phyloP scores from a whole-genome alignment of 805 yeast species.

The Starmerella roubikii region DNA sequence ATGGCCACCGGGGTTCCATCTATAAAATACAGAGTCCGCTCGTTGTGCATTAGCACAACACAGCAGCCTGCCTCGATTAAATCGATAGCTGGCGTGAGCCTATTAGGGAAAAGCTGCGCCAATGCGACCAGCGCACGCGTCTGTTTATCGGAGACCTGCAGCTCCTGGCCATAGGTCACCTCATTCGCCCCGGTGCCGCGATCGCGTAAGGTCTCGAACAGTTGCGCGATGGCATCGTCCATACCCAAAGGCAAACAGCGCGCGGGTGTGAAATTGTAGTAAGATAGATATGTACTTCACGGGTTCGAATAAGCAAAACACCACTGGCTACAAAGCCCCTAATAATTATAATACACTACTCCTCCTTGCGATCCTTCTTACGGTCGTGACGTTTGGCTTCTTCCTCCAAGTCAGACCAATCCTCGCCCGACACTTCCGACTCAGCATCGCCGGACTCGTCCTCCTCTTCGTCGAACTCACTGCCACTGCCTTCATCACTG shows the following conservation, averaged over 20 bases:
- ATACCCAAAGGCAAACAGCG: too few species aligned
- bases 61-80: constrained; percentile 15
- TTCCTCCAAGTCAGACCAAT: constrained; percentile 50
- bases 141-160: constrained; percentile 10
- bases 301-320: too few species aligned
- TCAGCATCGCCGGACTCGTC: constrained; percentile 25
- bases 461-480: constrained; percentile 21
- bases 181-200: neutral
- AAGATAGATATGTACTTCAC: too few species aligned
- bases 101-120: constrained; percentile 15
- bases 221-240: constrained; percentile 8
- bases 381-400: constrained; percentile 33
- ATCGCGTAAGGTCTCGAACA: constrained; percentile 7
- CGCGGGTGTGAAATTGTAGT: too few species aligned
- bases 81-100: constrained; percentile 17
- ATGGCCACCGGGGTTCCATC: constrained; percentile 8
- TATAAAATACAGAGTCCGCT: neutral
- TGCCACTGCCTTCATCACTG: constrained; percentile 15
- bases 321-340: too few species aligned
- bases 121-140: constrained; percentile 13
- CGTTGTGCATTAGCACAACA: neutral
- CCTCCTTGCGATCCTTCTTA: constrained; percentile 11
- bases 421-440: constrained; percentile 27
- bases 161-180: constrained; percentile 4
- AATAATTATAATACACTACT: neutral